Conservation (phyloP, 306 rosid genomes). For the Crotalaria pallida region DNA sequence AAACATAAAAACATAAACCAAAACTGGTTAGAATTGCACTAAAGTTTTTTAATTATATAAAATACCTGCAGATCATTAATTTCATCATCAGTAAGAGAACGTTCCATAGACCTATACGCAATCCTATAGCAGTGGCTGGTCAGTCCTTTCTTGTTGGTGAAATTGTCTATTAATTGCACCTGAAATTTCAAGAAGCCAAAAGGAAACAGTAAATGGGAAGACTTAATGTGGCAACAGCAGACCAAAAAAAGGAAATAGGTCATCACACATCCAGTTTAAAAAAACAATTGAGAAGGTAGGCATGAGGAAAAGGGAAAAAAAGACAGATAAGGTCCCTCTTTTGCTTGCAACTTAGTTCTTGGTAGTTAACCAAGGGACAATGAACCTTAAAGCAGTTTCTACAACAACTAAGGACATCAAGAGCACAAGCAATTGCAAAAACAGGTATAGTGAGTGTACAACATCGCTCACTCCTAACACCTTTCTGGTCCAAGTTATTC, state of each 20-base stretch:
- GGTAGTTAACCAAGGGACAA: neutral
- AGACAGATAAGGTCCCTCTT: neutral
- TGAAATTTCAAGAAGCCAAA: constrained; percentile 32
- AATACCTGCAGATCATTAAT: constrained; percentile 61
- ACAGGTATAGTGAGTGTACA: neutral
- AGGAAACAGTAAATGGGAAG: neutral
- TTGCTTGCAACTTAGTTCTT: neutral
- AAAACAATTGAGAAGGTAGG: neutral
- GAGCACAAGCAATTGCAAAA: neutral
- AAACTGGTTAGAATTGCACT: too few species aligned
- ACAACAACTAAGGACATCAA: neutral
- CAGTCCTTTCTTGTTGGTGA: constrained; percentile 95
- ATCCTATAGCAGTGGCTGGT: constrained; percentile 98
- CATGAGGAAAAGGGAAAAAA: neutral
- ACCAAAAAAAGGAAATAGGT: neutral
- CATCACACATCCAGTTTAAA: neutral
- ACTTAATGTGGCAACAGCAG: neutral
- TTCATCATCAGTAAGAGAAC: constrained; percentile 93
- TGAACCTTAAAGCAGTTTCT: neutral
- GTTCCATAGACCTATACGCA: constrained; percentile 91
- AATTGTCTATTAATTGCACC: constrained; percentile 91
- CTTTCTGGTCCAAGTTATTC: neutral
- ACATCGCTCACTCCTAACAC: neutral
- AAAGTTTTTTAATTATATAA: neutral
- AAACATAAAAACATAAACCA: neutral